Conservation (phyloP, 768 basidiomycete species). For the Boletus sensibilis region DNA sequence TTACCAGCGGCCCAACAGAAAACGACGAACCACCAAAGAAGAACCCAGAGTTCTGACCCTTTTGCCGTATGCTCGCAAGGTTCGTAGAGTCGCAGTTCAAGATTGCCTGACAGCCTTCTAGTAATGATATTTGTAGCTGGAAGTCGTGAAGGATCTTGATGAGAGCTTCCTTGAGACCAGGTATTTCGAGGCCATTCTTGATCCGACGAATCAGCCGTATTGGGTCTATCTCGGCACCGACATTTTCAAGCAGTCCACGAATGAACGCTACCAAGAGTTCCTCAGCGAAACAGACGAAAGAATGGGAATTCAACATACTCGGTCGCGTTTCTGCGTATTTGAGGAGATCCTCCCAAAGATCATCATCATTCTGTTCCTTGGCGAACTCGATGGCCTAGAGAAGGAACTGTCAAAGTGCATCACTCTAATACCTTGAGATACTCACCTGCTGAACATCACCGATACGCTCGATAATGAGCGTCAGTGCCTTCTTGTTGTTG, state of each 20-base stretch:
- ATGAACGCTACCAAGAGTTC: constrained; percentile 68
- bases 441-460: constrained; percentile 87
- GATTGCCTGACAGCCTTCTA: constrained; percentile 91
- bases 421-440: background rate
- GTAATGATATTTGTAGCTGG: constrained; percentile 86
- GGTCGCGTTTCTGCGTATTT: constrained; percentile 94
- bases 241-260: constrained; percentile 90
- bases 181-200: constrained; percentile 94
- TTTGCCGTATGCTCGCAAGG: constrained; percentile 66
- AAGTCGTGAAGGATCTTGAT: constrained; percentile 98
- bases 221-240: constrained; percentile 94
- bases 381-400: constrained; percentile 93
- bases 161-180: constrained; percentile 88
- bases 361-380: constrained; percentile 94
- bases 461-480: constrained; percentile 91
- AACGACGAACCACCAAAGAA: constrained; percentile 62
- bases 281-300: background rate
- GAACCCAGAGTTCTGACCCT: constrained; percentile 78
- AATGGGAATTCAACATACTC: constrained; percentile 41
- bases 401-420: background rate
- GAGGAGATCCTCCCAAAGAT: constrained; percentile 96
- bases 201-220: constrained; percentile 92
- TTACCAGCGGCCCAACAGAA: background rate
- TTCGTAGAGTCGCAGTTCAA: constrained; percentile 78
- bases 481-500: constrained; percentile 92